Conservation (phyloP, 2,329 filamentous ascomycete species). For the Colletotrichum gloeosporioides region DNA sequence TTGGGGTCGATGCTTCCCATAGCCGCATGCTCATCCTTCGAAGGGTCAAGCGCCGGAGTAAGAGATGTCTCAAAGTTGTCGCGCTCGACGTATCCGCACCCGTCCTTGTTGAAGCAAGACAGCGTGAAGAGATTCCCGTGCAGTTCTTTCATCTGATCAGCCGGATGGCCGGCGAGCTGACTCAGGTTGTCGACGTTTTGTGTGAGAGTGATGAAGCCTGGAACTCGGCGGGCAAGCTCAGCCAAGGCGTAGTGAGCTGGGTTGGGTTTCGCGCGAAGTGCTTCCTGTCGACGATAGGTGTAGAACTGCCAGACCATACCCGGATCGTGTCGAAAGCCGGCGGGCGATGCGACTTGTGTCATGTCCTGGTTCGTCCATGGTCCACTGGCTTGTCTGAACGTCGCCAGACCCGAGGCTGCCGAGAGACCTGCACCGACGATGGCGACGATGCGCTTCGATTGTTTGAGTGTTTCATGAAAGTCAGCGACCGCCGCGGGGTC, state of each 20-base stretch:
- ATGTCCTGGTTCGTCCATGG: slow-evolving; percentile 69
- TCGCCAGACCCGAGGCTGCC: slow-evolving; percentile 43
- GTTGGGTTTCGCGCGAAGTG: slow-evolving; percentile 66
- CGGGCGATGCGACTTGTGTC: slow-evolving; percentile 63
- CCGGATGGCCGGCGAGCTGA: slow-evolving; percentile 63
- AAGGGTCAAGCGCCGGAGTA: slow-evolving; percentile 64
- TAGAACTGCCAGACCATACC: slow-evolving; percentile 77
- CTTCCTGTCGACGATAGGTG: slow-evolving; percentile 68
- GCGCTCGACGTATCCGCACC: slow-evolving; percentile 61
- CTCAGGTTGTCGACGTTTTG: slow-evolving; percentile 71
- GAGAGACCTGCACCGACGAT: slow-evolving; percentile 36
- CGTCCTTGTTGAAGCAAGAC: slow-evolving; percentile 44
- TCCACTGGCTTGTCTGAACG: slow-evolving; percentile 69
- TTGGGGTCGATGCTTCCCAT: not conserved
- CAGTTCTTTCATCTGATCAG: slow-evolving; percentile 61
- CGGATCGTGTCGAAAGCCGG: slow-evolving; percentile 64
- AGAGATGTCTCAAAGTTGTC: slow-evolving; percentile 69
- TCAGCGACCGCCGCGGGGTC: slow-evolving; percentile 18
- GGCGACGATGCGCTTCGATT: slow-evolving; percentile 32
- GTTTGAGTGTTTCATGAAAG: slow-evolving; percentile 28
- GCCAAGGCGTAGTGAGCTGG: slow-evolving; percentile 69
- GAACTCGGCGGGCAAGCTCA: slow-evolving; percentile 59
- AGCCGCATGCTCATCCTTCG: slow-evolving; percentile 39
- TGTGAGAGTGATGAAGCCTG: slow-evolving; percentile 62
- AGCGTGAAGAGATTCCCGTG: slow-evolving; percentile 34